phyloP scores from a whole-genome alignment of 805 yeast genomes.

The Metschnikowia lunata region DNA sequence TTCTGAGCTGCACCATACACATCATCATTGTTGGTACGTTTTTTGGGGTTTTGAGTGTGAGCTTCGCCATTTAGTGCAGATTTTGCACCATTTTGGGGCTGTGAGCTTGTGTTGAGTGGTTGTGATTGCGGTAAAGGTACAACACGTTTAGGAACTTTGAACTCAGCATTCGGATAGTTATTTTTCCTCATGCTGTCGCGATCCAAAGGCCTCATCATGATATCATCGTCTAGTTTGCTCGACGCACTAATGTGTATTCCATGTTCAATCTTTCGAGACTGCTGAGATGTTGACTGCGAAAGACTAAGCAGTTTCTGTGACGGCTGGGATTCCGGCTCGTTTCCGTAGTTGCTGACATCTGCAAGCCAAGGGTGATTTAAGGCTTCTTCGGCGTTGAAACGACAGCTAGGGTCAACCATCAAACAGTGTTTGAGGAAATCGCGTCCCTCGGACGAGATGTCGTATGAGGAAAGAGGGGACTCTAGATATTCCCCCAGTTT shows the following conservation, averaged over 20 bases:
- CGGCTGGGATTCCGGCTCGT: constrained; percentile 9
- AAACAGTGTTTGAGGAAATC: constrained; percentile 68
- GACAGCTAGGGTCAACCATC: constrained; percentile 67
- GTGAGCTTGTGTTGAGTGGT: constrained; percentile 11
- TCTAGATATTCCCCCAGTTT: constrained; percentile 75
- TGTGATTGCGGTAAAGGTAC: constrained; percentile 42
- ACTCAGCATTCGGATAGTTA: constrained; percentile 25
- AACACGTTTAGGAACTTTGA: constrained; percentile 42
- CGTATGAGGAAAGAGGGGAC: constrained; percentile 62
- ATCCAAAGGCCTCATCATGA: constrained; percentile 41
- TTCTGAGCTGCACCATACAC: background rate
- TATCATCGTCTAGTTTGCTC: constrained; percentile 39
- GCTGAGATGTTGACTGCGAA: constrained; percentile 70
- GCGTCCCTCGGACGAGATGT: constrained; percentile 63
- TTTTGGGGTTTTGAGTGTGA: background rate
- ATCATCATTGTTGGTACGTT: background rate
- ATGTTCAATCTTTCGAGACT: constrained; percentile 41
- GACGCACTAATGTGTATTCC: constrained; percentile 34
- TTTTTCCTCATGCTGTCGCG: constrained; percentile 20
- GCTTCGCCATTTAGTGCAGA: background rate
- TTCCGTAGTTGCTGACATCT: constrained; percentile 23
- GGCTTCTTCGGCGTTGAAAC: constrained; percentile 76
- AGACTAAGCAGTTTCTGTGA: constrained; percentile 48
- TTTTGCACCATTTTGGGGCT: background rate
- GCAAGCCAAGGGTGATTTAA: constrained; percentile 79